Evolutionary conservation across 495 filamentous ascomycete species (phyloP), one percentile per base, ranked within the genome.

Genomic region (Cryomyces antarcticus): DNA sequence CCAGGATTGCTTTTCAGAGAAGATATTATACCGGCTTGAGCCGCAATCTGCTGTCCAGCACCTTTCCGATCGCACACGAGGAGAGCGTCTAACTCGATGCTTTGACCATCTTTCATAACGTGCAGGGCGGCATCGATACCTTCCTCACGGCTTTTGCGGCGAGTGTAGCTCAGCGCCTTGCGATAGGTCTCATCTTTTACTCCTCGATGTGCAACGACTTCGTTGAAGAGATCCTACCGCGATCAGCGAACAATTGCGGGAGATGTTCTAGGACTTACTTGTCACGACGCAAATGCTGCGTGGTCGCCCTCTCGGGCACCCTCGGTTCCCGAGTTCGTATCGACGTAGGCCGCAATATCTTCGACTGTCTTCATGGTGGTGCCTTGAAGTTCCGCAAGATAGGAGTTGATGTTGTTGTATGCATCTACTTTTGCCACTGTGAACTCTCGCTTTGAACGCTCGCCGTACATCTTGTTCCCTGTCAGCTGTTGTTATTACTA

Each of bases 361-460:
- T 52, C 53, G 30, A 53, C 33, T 3, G 45, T 49, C 36, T 48
- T 49, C 24, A 52, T 44, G n/a, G 31, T 1, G 0, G 48, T 54
- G 4, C 35, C 34, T 5, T 45, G 45, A 27, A 56, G 46, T 11
- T 47, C 43, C 10, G 51, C 44, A 6, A 56, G 40, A 37, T 54
- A 56, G 2, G 40, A 30, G 11, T 54, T 49, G 37, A 56, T 56
- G 3, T 39, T 44, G 10, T 56, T 46, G 42, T 49, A 56, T 5
- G 53, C 51, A n/a, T 54, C 53, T 4, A 51, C 48, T 27, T 56
- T 51, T 7, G 52, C 51, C 7, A 56, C 51, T 3, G 53, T 45
- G 36, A 54, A 49, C 30, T 56, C 53, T 7, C 51, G 54, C 34
- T 49, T 9, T 39, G 42, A 42, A 11, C 46, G 34, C n/a, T 40